These are phyloP conservation scores for Onygenales sp. DNA, from an alignment of 2,329 filamentous ascomycete species.

Conservation along the genomic window DNA sequence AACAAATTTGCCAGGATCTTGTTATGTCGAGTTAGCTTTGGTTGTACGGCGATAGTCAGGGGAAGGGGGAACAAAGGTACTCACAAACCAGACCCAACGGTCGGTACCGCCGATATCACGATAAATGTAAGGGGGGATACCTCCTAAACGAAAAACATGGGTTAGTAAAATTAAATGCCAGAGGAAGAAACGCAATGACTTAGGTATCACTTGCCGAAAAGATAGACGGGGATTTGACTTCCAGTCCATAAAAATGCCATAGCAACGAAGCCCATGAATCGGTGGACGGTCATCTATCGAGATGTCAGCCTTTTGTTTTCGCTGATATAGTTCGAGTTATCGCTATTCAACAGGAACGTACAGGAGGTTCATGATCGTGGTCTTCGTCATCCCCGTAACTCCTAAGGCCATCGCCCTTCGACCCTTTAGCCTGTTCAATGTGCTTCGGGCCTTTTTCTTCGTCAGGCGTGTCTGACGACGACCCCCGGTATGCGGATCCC, in stretches of 20 bases:
- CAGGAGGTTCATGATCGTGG: conserved; percentile 39
- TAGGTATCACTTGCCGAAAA: conserved; percentile 30
- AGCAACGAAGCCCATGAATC: conserved; percentile 46
- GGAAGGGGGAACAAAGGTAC: conserved; percentile 7
- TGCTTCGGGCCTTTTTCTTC: conserved; percentile 22
- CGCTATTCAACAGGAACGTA: conserved; percentile 16
- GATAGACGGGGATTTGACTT: conserved; percentile 49
- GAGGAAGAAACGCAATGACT: neutral
- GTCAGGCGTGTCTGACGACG: conserved; percentile 1
- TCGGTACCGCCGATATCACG: conserved; percentile 50
- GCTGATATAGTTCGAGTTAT: neutral
- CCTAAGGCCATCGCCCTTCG: conserved; percentile 38
- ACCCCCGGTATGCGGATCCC: neutral
- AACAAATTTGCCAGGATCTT: conserved; percentile 44
- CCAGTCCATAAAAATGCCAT: conserved; percentile 55
- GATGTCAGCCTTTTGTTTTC: neutral
- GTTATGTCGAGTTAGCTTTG: neutral
- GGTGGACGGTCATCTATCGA: conserved; percentile 14
- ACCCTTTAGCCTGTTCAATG: conserved; percentile 21
- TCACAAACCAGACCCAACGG: conserved; percentile 52
- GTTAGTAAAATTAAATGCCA: neutral
- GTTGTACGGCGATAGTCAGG: neutral
- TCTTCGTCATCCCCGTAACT: conserved; percentile 40
- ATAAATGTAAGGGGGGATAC: conserved; percentile 48
- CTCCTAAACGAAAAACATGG: conserved; percentile 19